Evolutionary conservation across 2,329 filamentous ascomycete species (phyloP).

Genomic region (Colletotrichum sojae): DNA sequence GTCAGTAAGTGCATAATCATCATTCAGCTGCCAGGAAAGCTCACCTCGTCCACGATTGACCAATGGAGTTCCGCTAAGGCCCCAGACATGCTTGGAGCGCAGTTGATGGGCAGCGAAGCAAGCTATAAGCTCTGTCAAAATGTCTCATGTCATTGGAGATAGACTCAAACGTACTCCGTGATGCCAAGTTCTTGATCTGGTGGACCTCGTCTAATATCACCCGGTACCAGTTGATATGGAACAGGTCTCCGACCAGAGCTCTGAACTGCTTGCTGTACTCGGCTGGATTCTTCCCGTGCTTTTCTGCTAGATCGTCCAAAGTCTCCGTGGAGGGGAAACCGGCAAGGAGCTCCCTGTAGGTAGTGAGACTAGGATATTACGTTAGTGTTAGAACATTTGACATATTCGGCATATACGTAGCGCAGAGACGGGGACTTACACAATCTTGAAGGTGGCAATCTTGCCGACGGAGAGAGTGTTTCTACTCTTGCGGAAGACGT

Average conservation of each 20-base stretch:
- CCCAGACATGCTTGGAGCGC: slow-evolving; percentile 51
- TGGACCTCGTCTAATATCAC: slow-evolving; percentile 72
- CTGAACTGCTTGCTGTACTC: neutral
- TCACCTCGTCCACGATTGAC: slow-evolving; percentile 50
- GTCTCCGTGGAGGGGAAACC: neutral
- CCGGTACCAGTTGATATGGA: slow-evolving; percentile 61
- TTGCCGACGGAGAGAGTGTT: neutral
- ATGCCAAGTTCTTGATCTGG: slow-evolving; percentile 64
- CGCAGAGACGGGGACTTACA: slow-evolving; percentile 15
- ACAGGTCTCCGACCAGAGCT: slow-evolving; percentile 45
- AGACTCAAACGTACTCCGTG: slow-evolving; percentile 48
- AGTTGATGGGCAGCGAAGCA: slow-evolving; percentile 37
- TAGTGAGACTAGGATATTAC: neutral
- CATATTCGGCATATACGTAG: neutral
- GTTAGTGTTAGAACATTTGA: neutral
- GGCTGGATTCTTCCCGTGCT: neutral
- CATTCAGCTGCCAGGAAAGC: neutral
- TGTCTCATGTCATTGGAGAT: neutral
- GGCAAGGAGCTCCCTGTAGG: neutral
- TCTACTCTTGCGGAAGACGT: neutral
- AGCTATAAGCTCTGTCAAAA: neutral
- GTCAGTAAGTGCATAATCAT: slow-evolving; percentile 27
- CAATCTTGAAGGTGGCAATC: slow-evolving; percentile 9
- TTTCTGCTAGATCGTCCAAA: neutral
- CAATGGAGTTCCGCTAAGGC: slow-evolving; percentile 53